These are phyloP conservation scores for Yamadazyma paraphyllophila DNA, from an alignment of 805 yeast genomes.

Conservation along the genomic window DNA sequence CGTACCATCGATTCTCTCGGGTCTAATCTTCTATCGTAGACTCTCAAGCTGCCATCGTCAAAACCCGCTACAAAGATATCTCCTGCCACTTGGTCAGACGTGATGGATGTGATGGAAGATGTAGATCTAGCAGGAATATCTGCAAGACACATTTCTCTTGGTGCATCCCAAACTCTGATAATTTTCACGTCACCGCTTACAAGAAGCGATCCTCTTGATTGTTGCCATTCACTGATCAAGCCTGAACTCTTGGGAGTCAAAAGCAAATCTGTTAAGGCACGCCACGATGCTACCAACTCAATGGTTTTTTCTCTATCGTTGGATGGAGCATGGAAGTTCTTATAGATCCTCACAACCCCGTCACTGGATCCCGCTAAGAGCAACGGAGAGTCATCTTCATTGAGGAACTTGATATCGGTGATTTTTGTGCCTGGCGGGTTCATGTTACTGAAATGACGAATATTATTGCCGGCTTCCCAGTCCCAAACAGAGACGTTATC, in stretches of 20 bases:
- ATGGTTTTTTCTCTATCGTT: constrained; percentile 32
- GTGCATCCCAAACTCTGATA: constrained; percentile 94
- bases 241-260: constrained; percentile 82
- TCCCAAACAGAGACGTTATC: constrained; percentile 86
- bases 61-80: constrained; percentile 88
- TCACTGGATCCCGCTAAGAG: constrained; percentile 88
- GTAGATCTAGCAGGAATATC: constrained; percentile 92
- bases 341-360: constrained; percentile 87
- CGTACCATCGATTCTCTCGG: constrained; percentile 82
- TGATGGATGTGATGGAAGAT: constrained; percentile 80
- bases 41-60: constrained; percentile 84
- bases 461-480: constrained; percentile 62
- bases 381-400: constrained; percentile 89
- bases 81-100: constrained; percentile 96
- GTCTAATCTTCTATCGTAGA: constrained; percentile 85
- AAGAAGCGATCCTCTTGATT: constrained; percentile 82
- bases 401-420: constrained; percentile 80
- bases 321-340: constrained; percentile 54
- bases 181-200: constrained; percentile 95
- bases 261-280: constrained; percentile 83
- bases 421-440: constrained; percentile 87
- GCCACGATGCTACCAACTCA: constrained; percentile 82
- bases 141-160: constrained; percentile 78
- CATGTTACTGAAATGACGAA: constrained; percentile 74
- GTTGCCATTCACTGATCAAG: constrained; percentile 93